Evolutionary conservation across 208 protist species (phyloP).

Genomic region (Leishmania arabica): DNA sequence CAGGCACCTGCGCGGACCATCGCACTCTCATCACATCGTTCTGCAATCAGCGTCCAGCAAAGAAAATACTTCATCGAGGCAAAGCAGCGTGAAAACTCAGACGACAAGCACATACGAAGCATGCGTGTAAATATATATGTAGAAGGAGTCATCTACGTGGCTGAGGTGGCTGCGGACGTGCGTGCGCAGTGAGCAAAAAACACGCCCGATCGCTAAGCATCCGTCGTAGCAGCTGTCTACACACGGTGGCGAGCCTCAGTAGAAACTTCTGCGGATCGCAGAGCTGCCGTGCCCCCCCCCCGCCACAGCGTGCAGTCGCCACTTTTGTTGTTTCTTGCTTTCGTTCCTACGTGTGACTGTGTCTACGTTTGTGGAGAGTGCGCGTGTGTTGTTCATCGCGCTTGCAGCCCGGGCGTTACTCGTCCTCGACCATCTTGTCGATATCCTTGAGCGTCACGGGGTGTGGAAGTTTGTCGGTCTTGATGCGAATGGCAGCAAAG

Average conservation of each 20-base stretch:
- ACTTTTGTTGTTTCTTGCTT: neutral
- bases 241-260: neutral
- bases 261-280: neutral
- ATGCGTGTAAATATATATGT: neutral
- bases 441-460: constrained; percentile 62
- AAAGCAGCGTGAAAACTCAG: neutral
- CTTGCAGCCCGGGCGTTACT: constrained; percentile 19
- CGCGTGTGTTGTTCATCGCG: neutral
- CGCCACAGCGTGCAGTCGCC: too few species aligned
- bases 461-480: constrained; percentile 26
- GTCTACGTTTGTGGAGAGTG: neutral
- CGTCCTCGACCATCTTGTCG: constrained; percentile 53
- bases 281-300: neutral
- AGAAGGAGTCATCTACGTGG: neutral
- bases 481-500: constrained; percentile 76
- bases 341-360: neutral
- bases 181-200: neutral
- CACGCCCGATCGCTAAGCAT: neutral
- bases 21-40: neutral
- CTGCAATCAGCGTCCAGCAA: neutral
- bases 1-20: neutral
- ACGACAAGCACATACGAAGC: neutral
- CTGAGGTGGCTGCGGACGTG: neutral
- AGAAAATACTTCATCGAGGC: neutral
- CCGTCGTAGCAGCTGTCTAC: neutral